Percentiles rank a stretch among this genome's conserved stretches.
Evolutionary conservation across 2,329 filamentous ascomycete species (phyloP).

Genomic region (Cordyceps farinosa): DNA sequence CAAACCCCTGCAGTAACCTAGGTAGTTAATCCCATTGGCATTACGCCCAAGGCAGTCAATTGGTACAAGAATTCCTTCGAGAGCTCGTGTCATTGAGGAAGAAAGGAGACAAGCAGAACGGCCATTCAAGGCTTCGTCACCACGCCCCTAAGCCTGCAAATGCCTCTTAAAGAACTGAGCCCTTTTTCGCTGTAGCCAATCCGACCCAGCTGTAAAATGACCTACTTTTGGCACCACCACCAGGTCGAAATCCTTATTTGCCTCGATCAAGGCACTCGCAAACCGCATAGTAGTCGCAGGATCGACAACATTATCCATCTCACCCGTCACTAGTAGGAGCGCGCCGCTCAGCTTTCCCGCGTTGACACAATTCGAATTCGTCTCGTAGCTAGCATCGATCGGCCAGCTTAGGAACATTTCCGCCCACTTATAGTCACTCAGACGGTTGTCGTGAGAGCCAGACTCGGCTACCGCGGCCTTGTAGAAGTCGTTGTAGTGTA

Average conservation of each 20-base stretch:
- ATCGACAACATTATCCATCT: slow-evolving; percentile 7
- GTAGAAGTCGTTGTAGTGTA: slow-evolving; percentile 29
- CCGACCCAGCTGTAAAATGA: background rate
- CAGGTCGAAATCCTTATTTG: slow-evolving; percentile 2
- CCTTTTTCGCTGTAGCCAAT: background rate
- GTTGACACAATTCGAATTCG: background rate
- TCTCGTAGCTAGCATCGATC: slow-evolving; percentile 2
- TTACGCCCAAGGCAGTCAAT: background rate
- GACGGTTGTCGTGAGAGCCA: slow-evolving; percentile 9
- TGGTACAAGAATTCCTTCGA: background rate
- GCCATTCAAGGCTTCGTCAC: too few relatives aligned
- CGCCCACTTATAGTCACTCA: slow-evolving; percentile 9
- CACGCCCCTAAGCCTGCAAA: background rate
- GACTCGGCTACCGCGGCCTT: slow-evolving; percentile 27
- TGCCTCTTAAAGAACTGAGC: background rate
- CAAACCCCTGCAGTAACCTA: too few relatives aligned
- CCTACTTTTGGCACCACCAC: background rate
- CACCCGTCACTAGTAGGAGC: background rate
- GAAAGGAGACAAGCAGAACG: too few relatives aligned
- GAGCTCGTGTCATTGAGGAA: too few relatives aligned
- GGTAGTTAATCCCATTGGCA: background rate
- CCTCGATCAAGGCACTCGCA: slow-evolving; percentile 8
- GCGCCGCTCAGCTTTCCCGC: slow-evolving; percentile 6
- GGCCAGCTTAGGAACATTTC: slow-evolving; percentile 7
- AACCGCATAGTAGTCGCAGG: slow-evolving; percentile 7